Evolutionary conservation across 2,329 filamentous ascomycete genomes (phyloP).

Genomic region (Capronia coronata): DNA sequence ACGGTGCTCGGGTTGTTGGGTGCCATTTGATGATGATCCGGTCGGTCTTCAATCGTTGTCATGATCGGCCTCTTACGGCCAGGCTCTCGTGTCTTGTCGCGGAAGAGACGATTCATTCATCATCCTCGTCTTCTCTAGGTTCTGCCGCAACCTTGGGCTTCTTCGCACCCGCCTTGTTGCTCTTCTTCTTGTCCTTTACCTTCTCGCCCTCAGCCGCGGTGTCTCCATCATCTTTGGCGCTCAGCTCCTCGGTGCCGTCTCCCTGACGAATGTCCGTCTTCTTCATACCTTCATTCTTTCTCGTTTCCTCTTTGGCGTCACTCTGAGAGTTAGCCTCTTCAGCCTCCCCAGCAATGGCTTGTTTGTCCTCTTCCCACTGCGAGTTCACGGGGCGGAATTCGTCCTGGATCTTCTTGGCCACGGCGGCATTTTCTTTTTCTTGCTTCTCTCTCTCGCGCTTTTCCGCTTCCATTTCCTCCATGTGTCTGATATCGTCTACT

Average conservation of each 20-base stretch:
- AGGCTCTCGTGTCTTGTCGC: too few relatives aligned
- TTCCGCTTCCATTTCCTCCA: constrained; percentile 97
- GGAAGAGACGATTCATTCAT: neutral
- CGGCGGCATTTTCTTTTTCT: constrained; percentile 66
- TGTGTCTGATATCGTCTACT: constrained; percentile 91
- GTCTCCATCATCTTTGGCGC: neutral
- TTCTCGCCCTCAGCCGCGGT: neutral
- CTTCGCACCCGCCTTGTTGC: neutral
- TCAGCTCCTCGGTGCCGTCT: neutral
- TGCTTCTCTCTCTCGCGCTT: constrained; percentile 71
- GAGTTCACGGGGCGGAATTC: constrained; percentile 68
- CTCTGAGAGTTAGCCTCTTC: constrained; percentile 37
- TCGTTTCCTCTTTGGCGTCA: constrained; percentile 6
- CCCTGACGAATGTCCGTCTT: constrained; percentile 2
- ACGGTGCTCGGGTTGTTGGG: neutral
- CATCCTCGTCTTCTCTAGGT: neutral
- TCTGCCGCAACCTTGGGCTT: neutral
- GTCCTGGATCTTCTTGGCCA: constrained; percentile 70
- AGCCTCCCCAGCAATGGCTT: constrained; percentile 60
- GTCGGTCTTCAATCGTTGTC: neutral
- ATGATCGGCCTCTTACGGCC: neutral
- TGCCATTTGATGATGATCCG: too few relatives aligned
- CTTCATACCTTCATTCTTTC: constrained; percentile 6
- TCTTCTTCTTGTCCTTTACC: constrained; percentile 1
- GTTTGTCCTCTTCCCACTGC: constrained; percentile 89